Evolutionary conservation across 2,329 filamentous ascomycete genomes (phyloP), one percentile per base, ranked within the genome.

Genomic region (Xylaria sp.): DNA sequence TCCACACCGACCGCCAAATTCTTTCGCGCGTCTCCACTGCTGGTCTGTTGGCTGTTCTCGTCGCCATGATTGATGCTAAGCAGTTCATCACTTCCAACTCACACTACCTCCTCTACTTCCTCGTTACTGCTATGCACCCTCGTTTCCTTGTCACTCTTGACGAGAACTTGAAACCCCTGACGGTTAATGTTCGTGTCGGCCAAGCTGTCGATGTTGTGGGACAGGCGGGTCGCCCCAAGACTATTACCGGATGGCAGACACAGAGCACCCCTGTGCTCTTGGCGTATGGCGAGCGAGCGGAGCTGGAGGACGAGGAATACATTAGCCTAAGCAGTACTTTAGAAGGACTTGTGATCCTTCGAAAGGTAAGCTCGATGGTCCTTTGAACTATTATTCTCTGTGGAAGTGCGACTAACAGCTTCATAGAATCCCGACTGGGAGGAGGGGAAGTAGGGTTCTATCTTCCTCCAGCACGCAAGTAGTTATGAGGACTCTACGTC

Each of bases 241-340:
- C 95, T 2, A 99, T 99, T 72, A 99, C 95, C 9, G 95, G 95
- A 54, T 99, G 95, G 95, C 95, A 99, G 80, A 99, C 95, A 68
- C 95, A 99, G 83, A 97, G 92, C 81, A 99, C 95, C n/a, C 95
- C 95, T 0, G 95, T 99, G 47, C 82, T 99, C 61, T 81, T 99
- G 71, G 90, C 92, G n/a, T 90, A 97, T 73, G 95, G 96, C 29
- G 95, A 99, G 82, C 86, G 96, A 71, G 95, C 95, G 9, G 95
- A 99, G 82, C 82, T 99, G 52, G 95, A 99, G 78, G 95, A 99
- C 72, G 95, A 99, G 80, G 89, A 99, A 80, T 99, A 98, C 76
- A 89, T 98, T 67, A 92, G 90, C 77, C 80, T 99, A 73, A 96
- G 89, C 75, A 95, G 88, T 80, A 96, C 89, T 54, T 83, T 99